A percentile compares a stretch with the other conserved stretches of the same genome.
phyloP scores from a whole-genome alignment of 768 basidiomycete genomes.

The Asterophora lycoperdoides region DNA sequence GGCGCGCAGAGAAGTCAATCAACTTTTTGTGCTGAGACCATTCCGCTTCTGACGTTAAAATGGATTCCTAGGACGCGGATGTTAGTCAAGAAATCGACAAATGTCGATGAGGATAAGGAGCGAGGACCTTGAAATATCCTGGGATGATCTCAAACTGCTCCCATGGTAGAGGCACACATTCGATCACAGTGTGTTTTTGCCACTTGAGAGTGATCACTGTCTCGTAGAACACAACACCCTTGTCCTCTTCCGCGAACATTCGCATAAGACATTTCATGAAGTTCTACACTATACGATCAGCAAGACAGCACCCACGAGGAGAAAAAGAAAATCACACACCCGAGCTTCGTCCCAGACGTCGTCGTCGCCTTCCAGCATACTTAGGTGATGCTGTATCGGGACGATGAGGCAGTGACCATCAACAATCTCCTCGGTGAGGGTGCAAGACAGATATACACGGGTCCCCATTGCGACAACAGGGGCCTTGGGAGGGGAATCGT shows the following conservation, averaged over 20 bases:
- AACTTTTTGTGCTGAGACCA: conserved; percentile 99
- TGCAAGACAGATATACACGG: conserved; percentile 86
- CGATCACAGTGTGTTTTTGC: conserved; percentile 91
- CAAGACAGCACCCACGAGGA: neutral
- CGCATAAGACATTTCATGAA: conserved; percentile 93
- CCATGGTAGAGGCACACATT: conserved; percentile 91
- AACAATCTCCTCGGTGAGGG: conserved; percentile 81
- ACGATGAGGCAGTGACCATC: conserved; percentile 93
- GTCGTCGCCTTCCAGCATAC: conserved; percentile 90
- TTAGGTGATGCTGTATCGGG: conserved; percentile 90
- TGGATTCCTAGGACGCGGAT: conserved; percentile 66
- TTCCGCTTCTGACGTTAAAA: conserved; percentile 87
- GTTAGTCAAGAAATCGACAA: neutral
- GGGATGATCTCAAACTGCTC: conserved; percentile 83
- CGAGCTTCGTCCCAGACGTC: conserved; percentile 97
- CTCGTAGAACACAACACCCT: conserved; percentile 94
- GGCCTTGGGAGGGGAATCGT: conserved; percentile 84
- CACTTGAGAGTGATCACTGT: conserved; percentile 82
- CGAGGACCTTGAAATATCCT: conserved; percentile 82
- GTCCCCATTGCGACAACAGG: conserved; percentile 90
- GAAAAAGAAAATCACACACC: conserved; percentile 44
- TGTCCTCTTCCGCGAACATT: conserved; percentile 90
- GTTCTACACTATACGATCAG: conserved; percentile 35
- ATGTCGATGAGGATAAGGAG: neutral
- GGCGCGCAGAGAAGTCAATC: conserved; percentile 86